These are phyloP conservation scores for Boletus rubroflammeus DNA, from an alignment of 768 basidiomycete genomes.

Conservation along the genomic window DNA sequence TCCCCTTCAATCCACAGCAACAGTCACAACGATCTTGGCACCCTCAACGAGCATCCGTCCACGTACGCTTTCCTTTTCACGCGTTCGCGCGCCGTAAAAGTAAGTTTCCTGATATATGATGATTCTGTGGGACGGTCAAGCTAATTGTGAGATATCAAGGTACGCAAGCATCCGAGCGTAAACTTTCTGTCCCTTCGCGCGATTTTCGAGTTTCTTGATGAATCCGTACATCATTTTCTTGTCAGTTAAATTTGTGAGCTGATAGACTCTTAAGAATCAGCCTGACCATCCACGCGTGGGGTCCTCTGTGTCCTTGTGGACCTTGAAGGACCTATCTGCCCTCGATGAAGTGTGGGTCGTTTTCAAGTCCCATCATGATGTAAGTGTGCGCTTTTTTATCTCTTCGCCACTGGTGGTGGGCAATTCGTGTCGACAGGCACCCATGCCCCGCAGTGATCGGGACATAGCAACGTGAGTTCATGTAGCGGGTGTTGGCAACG, in stretches of 20 bases:
- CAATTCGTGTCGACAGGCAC: not conserved
- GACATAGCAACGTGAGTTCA: not conserved
- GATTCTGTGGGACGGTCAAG: not conserved
- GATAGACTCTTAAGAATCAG: constrained; percentile 10
- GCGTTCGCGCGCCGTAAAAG: constrained; percentile 53
- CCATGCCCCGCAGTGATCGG: constrained; percentile 4
- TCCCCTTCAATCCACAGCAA: constrained; percentile 12
- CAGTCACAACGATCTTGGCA: constrained; percentile 2
- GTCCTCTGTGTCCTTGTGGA: constrained; percentile 48
- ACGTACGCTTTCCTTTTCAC: constrained; percentile 43
- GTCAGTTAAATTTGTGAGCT: not conserved
- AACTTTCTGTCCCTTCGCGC: constrained; percentile 26
- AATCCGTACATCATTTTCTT: constrained; percentile 14
- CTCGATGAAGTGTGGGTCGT: constrained; percentile 50
- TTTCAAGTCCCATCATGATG: constrained; percentile 59
- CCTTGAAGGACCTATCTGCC: constrained; percentile 34
- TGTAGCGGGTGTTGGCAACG: not conserved
- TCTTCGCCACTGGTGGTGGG: not conserved
- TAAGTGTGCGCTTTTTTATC: constrained; percentile 30
- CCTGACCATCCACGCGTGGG: constrained; percentile 1
- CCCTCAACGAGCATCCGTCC: constrained; percentile 4
- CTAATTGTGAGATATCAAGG: constrained; percentile 14
- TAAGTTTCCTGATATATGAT: constrained; percentile 27
- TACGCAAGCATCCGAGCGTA: constrained; percentile 22
- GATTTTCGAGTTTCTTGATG: constrained; percentile 22